Percentiles rank a stretch among this genome's conserved stretches.
Conservation (phyloP, 129 eudicot genomes). For the Flaveria robusta region DNA sequence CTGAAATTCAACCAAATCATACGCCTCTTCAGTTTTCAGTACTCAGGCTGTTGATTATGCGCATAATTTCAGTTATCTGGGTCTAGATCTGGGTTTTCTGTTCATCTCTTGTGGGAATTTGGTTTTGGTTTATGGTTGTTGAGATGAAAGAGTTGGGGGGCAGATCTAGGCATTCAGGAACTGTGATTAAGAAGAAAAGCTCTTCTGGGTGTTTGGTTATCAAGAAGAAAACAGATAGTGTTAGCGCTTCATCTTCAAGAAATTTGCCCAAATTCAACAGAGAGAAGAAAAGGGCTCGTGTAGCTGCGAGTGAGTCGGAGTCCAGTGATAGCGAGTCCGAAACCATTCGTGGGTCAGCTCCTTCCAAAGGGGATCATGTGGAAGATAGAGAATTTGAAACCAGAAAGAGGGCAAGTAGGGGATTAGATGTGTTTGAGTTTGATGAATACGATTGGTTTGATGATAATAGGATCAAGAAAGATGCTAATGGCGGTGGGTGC, state of each 20-base stretch:
- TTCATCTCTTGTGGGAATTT: conserved; percentile 4
- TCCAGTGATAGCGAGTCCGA: conserved; percentile 53
- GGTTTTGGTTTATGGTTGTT: conserved; percentile 19
- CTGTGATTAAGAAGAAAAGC: conserved; percentile 56
- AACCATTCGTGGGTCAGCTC: background rate
- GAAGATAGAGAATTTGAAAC: conserved; percentile 36
- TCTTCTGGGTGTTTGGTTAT: conserved; percentile 70
- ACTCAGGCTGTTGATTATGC: too few species aligned
- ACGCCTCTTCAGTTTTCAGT: too few species aligned
- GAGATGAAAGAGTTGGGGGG: conserved; percentile 51
- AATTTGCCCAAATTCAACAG: conserved; percentile 20
- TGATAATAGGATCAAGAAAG: conserved; percentile 46
- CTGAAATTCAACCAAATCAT: too few species aligned
- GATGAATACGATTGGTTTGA: conserved; percentile 72
- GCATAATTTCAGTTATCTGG: background rate
- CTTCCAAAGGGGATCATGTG: background rate
- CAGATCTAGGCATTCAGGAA: conserved; percentile 46
- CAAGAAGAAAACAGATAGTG: conserved; percentile 39
- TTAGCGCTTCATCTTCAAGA: conserved; percentile 25
- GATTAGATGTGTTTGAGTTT: conserved; percentile 71
- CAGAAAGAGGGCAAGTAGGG: conserved; percentile 45
- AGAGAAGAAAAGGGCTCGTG: conserved; percentile 50
- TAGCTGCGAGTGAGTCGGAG: conserved; percentile 37
- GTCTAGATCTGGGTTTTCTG: conserved; percentile 15
- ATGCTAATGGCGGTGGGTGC: conserved; percentile 4